phyloP scores from a whole-genome alignment of 1,139 yeast species.

The Candida tropicalis region DNA sequence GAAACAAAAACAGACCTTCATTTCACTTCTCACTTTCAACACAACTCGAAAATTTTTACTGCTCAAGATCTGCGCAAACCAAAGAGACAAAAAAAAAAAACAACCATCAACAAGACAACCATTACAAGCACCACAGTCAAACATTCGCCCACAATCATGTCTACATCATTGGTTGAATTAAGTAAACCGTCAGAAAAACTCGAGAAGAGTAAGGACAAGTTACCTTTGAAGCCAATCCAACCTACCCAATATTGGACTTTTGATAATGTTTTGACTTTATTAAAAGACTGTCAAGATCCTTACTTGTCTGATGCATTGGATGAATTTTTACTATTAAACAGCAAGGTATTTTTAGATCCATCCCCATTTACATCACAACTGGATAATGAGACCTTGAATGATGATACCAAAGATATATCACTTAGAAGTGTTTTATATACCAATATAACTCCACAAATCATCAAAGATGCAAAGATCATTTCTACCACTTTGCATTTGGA shows the following conservation, averaged over 20 bases:
- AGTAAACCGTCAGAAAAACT: constrained; percentile 1
- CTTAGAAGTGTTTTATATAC: constrained; percentile 45
- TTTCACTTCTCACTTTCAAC: background rate
- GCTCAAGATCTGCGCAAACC: background rate
- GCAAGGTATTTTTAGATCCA: constrained; percentile 31
- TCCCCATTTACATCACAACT: constrained; percentile 30
- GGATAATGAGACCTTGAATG: background rate
- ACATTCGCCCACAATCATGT: background rate
- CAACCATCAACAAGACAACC: background rate
- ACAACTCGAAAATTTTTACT: background rate
- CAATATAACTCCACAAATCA: constrained; percentile 31
- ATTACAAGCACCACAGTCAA: constrained; percentile 1
- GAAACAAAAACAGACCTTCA: background rate
- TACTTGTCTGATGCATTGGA: constrained; percentile 45
- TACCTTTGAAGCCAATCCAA: constrained; percentile 34
- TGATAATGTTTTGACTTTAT: constrained; percentile 40
- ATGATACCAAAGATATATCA: constrained; percentile 29
- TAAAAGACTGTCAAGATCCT: constrained; percentile 35
- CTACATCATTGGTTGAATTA: constrained; percentile 5
- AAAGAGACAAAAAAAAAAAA: background rate
- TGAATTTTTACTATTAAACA: constrained; percentile 44
- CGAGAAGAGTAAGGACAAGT: constrained; percentile 7
- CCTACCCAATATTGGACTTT: constrained; percentile 49
- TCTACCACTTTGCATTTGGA: constrained; percentile 37
- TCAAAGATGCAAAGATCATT: constrained; percentile 43